Percentiles rank a stretch among this genome's conserved stretches.
These are phyloP conservation scores for Rhodotorula graminis DNA, from an alignment of 768 basidiomycete species.

Conservation along the genomic window DNA sequence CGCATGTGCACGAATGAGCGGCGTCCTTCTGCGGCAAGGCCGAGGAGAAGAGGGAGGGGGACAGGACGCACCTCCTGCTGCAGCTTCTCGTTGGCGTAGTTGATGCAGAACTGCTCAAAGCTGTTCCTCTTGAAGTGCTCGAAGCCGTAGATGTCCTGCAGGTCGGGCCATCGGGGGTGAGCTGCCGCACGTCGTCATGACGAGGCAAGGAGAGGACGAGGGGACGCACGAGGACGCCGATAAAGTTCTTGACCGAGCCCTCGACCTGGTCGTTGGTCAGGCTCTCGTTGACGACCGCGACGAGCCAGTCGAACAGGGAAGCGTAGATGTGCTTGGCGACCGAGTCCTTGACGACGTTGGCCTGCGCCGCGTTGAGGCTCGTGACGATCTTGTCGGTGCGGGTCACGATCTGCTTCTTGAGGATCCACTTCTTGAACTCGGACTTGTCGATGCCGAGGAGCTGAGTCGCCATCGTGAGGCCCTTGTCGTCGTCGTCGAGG, in stretches of 20 bases:
- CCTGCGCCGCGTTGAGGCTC: constrained; percentile 74
- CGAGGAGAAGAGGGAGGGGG: no score
- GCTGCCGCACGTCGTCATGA: not conserved
- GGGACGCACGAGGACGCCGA: constrained; percentile 91
- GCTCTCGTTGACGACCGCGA: constrained; percentile 94
- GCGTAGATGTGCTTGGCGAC: constrained; percentile 99
- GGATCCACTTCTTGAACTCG: constrained; percentile 98
- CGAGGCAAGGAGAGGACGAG: constrained; percentile 55
- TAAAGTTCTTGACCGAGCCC: constrained; percentile 77
- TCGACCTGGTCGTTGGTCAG: constrained; percentile 91
- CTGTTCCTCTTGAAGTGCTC: constrained; percentile 52
- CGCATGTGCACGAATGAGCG: no score
- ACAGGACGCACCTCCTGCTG: constrained; percentile 78
- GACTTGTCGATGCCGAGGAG: constrained; percentile 82
- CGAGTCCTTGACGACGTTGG: constrained; percentile 87
- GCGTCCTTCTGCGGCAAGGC: not conserved
- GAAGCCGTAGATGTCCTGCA: constrained; percentile 48
- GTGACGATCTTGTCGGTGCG: constrained; percentile 94
- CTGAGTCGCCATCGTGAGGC: constrained; percentile 72
- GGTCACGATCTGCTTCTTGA: constrained; percentile 95
- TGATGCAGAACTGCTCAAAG: constrained; percentile 94
- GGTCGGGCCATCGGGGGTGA: no score
- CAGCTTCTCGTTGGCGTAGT: constrained; percentile 96
- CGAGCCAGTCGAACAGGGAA: constrained; percentile 97
- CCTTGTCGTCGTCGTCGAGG: constrained; percentile 75